Conservation (phyloP, 306 rosid genomes). For the Canavalia ensiformis region DNA sequence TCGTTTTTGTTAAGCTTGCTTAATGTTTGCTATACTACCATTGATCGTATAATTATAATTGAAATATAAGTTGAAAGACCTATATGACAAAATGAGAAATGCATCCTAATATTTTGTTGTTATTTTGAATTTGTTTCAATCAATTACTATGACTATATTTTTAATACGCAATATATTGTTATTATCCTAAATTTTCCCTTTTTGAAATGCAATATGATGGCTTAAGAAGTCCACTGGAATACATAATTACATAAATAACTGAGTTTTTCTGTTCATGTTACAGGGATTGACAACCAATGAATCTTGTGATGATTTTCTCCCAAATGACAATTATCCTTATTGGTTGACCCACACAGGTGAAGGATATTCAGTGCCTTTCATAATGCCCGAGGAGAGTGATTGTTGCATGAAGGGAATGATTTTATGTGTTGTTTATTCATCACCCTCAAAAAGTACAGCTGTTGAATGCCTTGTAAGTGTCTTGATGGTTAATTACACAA, state of each 20-base stretch:
- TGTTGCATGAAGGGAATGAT: conserved; percentile 1
- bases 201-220: neutral
- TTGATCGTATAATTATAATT: too few species aligned
- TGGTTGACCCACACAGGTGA: neutral
- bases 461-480: neutral
- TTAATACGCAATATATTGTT: neutral
- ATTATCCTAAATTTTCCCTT: neutral
- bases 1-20: too few species aligned
- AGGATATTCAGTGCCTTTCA: neutral
- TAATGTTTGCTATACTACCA: too few species aligned
- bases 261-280: neutral
- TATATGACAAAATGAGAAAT: too few species aligned
- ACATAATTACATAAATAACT: neutral
- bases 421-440: neutral
- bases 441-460: neutral
- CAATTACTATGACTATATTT: neutral
- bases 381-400: neutral
- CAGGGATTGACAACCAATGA: neutral
- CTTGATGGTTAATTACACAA: conserved; percentile 25
- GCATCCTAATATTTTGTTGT: neutral
- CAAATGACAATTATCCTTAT: conserved; percentile 13
- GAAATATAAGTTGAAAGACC: too few species aligned
- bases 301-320: neutral
- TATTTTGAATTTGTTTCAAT: neutral
- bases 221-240: too few species aligned